Base-by-base conservation (phyloP, 768 basidiomycete genomes). In the Xerocomellus amylosporus region DNA sequence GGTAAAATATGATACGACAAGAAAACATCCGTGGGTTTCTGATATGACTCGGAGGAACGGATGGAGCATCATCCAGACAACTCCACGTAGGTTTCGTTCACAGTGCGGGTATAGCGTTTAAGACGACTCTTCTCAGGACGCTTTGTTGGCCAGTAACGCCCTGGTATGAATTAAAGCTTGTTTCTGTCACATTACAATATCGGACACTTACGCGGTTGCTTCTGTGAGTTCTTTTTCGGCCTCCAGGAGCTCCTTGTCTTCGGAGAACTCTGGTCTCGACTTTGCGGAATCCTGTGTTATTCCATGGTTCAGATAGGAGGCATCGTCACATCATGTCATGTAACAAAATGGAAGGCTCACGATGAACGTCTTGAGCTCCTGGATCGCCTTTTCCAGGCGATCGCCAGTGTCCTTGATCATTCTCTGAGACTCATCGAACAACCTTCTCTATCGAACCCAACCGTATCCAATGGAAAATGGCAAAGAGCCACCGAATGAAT, bases 381-480 rank as follows among this genome's bases (percentile, higher is more conserved):
- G 83, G 30, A 76, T 75, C 31, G 83, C 84, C 63, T 77, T 80
- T 44, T 76, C 81, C n/a, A 91, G 73, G 44, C 87, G 79, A 51
- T 69, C 77, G 51, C 75, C 73, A 20, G 85, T 79, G 65, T 93
- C 89, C 47, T 72, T 72, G 55, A 93, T 80, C 91, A 95, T 91
- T 77, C 83, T 90, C 57, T 82, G 74, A 40, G 86, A 85, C 75
- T 95, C 92, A 53, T 88, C 85, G 46, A 85, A 72, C 74, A 92
- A 75, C 64, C 78, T 81, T 51, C 69, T 76, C 90, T 92, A 54
- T 53, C 42, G 48, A 45, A 58, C 13, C 28, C 49, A 10, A 42
- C 19, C 38, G n/a, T 4, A 19, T 48, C 53, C 38, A 31, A 43
- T 43, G 41, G 49, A 48, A 54, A 54, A 50, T 37, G 34, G 44